Evolutionary conservation across 441 rosid species (phyloP), one percentile per base, ranked within the genome.

Genomic region (Gossypium laxum): DNA sequence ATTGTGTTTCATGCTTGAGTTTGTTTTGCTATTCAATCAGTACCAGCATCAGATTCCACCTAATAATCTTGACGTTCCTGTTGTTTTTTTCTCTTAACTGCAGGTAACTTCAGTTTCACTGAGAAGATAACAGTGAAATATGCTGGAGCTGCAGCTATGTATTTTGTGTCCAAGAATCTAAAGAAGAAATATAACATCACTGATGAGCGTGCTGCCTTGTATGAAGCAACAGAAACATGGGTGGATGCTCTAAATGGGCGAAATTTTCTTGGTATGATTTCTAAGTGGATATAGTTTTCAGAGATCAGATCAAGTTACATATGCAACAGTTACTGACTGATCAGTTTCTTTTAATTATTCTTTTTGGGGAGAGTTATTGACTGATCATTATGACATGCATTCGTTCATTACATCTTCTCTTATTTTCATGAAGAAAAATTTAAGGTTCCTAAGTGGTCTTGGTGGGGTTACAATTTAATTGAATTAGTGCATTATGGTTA

Each of bases 101-200:
- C 84, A 80, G 84, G 82, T 57, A 76, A 83, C 52, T 83, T 83
- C 41, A 72, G 81, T 76, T 78, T 71, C 55, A 66, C 81, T 0
- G 76, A 83, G 71, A 70, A 72, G 76, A 51, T 83, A 22, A 62
- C 79, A 2, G 84, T 72, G 41, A 83, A 83, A 21, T 83, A 80
- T 69, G 84, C 84, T 66, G 81, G 86, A 80, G 84, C 86, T 18
- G 86, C 80, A 24, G 84, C 81, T 0, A 82, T 80, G 86, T 82
- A 80, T 26, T 82, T 82, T 70, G 81, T 82, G 38, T 80, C 86
- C 47, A 83, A 76, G 80, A 80, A 80, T 0, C 69, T 80, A 70
- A 83, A 80, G 75, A 83, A 78, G 79, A 82, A 78, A 71, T 82
- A 82, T 75, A 80, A 80, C 72, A 82, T 82, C 47, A 76, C 77